Evolutionary conservation across 2,329 filamentous ascomycete species (phyloP).

Genomic region (Cladosporium sp.): DNA sequence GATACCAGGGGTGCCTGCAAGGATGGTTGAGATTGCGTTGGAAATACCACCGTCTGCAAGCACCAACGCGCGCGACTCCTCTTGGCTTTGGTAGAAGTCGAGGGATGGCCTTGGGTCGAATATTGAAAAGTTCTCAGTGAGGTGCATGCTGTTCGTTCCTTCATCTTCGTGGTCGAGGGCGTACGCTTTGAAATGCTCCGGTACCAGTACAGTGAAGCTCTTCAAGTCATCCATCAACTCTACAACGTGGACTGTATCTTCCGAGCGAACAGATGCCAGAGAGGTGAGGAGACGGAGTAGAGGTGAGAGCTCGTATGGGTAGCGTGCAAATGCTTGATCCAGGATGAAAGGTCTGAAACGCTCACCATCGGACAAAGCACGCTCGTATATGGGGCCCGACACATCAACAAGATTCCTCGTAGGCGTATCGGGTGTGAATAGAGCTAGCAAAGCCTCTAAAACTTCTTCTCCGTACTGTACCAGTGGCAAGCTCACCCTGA

Average conservation of each 20-base stretch:
- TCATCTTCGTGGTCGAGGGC: constrained; percentile 78
- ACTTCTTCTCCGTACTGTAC: constrained; percentile 71
- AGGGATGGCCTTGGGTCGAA: constrained; percentile 41
- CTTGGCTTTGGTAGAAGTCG: neutral
- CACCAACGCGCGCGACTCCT: constrained; percentile 2
- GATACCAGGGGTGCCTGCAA: constrained; percentile 60
- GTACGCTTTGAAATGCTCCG: constrained; percentile 66
- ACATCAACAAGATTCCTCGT: constrained; percentile 2
- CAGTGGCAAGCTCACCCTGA: constrained; percentile 61
- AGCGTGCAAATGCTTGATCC: constrained; percentile 66
- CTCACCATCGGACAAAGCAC: constrained; percentile 39
- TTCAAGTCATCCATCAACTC: constrained; percentile 64
- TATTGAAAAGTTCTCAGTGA: constrained; percentile 60
- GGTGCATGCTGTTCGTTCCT: constrained; percentile 71
- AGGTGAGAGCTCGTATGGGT: constrained; percentile 78
- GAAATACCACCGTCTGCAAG: constrained; percentile 3
- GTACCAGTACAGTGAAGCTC: constrained; percentile 73
- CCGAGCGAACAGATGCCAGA: constrained; percentile 17
- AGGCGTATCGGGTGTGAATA: constrained; percentile 42
- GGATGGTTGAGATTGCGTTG: constrained; percentile 54
- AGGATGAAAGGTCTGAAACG: constrained; percentile 57
- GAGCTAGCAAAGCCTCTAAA: constrained; percentile 59
- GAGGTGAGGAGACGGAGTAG: constrained; percentile 50
- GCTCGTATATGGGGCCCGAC: constrained; percentile 1
- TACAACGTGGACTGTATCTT: constrained; percentile 38